Evolutionary conservation across 345 rosid genomes (phyloP).

Genomic region (Ceriops tagal): DNA sequence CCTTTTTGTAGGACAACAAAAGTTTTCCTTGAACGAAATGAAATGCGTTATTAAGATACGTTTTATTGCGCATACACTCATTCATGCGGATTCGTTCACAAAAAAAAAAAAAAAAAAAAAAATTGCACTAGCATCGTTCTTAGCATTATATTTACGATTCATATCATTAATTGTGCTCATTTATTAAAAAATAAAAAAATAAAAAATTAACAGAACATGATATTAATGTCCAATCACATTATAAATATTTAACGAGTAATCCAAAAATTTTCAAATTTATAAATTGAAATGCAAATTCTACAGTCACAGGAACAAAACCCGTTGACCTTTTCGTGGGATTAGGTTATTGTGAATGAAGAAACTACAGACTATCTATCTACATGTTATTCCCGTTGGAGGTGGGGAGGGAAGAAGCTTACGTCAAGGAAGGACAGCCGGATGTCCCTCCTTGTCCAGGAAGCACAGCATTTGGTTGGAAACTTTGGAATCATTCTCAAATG

Average conservation of each 20-base stretch:
- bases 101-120: too few species aligned
- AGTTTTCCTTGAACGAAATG: background rate
- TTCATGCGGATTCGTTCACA: too few species aligned
- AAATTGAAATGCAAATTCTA: background rate
- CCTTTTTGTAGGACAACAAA: conserved; percentile 8
- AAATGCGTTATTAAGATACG: background rate
- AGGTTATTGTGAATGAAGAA: background rate
- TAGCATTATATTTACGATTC: too few species aligned
- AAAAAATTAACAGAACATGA: too few species aligned
- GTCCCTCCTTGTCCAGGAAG: conserved; percentile 13
- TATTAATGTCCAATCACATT: too few species aligned
- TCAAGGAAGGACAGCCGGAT: background rate
- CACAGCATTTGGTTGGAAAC: conserved; percentile 1
- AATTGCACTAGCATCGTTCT: too few species aligned
- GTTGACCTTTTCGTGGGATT: background rate
- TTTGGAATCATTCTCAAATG: conserved; percentile 7
- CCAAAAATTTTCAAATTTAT: background rate
- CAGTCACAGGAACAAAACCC: background rate
- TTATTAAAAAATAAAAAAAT: too few species aligned
- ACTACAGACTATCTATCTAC: too few species aligned
- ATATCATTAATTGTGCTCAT: too few species aligned
- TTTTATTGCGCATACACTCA: background rate
- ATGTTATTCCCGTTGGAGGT: background rate
- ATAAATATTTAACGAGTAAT: too few species aligned
- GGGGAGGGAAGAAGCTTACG: background rate